Evolutionary conservation across 2,329 filamentous ascomycete genomes (phyloP).

Genomic region (Hymenoscyphus fraxineus): DNA sequence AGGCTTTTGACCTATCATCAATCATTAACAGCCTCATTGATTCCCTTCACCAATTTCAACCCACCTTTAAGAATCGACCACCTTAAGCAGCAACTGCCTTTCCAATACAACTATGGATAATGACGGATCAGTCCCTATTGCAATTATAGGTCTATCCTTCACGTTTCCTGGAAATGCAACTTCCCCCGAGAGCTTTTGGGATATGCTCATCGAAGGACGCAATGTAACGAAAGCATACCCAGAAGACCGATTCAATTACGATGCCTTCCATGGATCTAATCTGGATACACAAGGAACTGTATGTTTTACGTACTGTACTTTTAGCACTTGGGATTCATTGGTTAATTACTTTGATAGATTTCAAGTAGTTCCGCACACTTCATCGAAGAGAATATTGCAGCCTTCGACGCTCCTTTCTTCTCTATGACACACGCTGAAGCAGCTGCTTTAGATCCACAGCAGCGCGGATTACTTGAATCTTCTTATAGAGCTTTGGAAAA

Average conservation of each 20-base stretch:
- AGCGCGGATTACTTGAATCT: constrained; percentile 36
- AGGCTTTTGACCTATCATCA: too few relatives aligned
- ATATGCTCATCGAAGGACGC: constrained; percentile 59
- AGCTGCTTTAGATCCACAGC: constrained; percentile 43
- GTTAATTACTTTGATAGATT: constrained; percentile 37
- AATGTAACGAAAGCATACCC: constrained; percentile 60
- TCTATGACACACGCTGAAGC: constrained; percentile 16
- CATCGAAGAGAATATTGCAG: constrained; percentile 4
- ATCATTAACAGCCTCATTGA: too few relatives aligned
- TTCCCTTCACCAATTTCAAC: too few relatives aligned
- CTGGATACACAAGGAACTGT: too few relatives aligned
- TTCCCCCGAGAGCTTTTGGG: constrained; percentile 35
- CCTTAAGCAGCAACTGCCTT: too few relatives aligned
- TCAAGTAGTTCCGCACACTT: too few relatives aligned
- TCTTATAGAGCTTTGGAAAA: constrained; percentile 16
- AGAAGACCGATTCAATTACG: constrained; percentile 61
- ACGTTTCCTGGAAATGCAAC: constrained; percentile 37
- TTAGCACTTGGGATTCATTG: too few relatives aligned
- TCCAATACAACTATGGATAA: too few relatives aligned
- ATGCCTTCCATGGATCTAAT: too few relatives aligned
- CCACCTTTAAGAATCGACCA: too few relatives aligned
- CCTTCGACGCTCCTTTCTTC: constrained; percentile 16
- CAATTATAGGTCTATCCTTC: constrained; percentile 39
- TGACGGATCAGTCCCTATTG: too few relatives aligned
- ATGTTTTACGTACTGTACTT: too few relatives aligned